phyloP scores from a whole-genome alignment of 805 yeast genomes.

The Candida cerambycidarum region DNA sequence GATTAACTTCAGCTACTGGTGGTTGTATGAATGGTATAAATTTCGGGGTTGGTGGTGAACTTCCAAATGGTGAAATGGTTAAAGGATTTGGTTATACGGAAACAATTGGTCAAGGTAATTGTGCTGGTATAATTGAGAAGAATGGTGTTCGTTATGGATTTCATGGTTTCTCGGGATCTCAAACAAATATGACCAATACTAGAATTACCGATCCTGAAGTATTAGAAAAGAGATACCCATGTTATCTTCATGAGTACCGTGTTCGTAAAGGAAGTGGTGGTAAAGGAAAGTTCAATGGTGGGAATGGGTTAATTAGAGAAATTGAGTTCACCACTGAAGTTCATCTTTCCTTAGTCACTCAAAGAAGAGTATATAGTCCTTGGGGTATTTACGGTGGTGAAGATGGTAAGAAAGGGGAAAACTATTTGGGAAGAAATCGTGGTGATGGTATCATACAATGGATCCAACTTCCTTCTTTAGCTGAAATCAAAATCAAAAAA shows the following conservation, averaged over 20 bases:
- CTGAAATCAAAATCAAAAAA: conserved; percentile 53
- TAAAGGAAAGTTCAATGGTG: conserved; percentile 20
- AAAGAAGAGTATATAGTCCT: conserved; percentile 20
- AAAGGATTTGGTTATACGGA: conserved; percentile 20
- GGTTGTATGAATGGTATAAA: conserved; percentile 23
- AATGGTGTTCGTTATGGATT: conserved; percentile 15
- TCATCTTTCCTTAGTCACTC: conserved; percentile 20
- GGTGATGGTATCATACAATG: conserved; percentile 18
- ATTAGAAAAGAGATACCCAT: conserved; percentile 20
- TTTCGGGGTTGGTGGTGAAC: conserved; percentile 21
- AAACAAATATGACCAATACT: conserved; percentile 45
- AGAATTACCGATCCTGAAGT: conserved; percentile 21
- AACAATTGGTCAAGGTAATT: conserved; percentile 19
- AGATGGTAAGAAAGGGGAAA: conserved; percentile 38
- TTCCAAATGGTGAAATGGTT: conserved; percentile 16
- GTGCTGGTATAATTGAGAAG: conserved; percentile 19
- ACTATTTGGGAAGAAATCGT: conserved; percentile 30
- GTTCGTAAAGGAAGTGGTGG: conserved; percentile 18
- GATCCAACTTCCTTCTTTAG: conserved; percentile 54
- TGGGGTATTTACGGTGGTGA: conserved; percentile 33
- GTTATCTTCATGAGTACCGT: conserved; percentile 15
- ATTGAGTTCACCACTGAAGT: conserved; percentile 18
- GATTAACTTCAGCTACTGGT: conserved; percentile 19
- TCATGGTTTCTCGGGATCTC: conserved; percentile 32
- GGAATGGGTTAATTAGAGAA: conserved; percentile 21